phyloP scores from a whole-genome alignment of 1,284 basidiomycete species.

The Mixia osmundae region DNA sequence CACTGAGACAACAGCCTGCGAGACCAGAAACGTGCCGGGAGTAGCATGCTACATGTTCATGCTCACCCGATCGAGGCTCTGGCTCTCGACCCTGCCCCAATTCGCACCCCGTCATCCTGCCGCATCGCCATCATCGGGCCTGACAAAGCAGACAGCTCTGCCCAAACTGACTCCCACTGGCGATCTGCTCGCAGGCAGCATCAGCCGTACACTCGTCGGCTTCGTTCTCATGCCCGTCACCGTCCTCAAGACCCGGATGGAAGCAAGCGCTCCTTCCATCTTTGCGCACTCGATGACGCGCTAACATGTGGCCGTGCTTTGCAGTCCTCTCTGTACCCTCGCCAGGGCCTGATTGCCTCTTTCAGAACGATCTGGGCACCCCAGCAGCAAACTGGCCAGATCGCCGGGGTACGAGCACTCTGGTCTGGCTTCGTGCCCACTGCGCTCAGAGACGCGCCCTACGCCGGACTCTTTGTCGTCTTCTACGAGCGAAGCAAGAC shows the following conservation, averaged over 20 bases:
- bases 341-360: not conserved
- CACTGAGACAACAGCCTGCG: not conserved
- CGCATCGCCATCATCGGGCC: constrained; percentile 1
- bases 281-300: too few relatives aligned
- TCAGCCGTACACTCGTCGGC: constrained; percentile 61
- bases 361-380: constrained; percentile 1
- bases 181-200: constrained; percentile 72
- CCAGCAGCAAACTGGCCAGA: constrained; percentile 33
- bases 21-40: constrained; percentile 60
- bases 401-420: constrained; percentile 50
- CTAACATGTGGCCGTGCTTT: too few relatives aligned
- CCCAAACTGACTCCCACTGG: too few relatives aligned
- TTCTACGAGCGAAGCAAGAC: constrained; percentile 65
- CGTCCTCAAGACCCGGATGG: constrained; percentile 79
- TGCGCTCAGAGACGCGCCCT: constrained; percentile 61
- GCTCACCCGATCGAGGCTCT: constrained; percentile 50
- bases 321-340: constrained; percentile 56
- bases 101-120: constrained; percentile 2
- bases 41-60: constrained; percentile 79
- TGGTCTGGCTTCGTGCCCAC: constrained; percentile 51
- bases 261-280: constrained; percentile 40
- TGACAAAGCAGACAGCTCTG: constrained; percentile 9
- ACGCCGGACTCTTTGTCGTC: constrained; percentile 78
- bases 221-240: constrained; percentile 81
- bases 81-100: constrained; percentile 13